Evolutionary conservation across 441 rosid species (phyloP).

Genomic region (Lepidium campestre): DNA sequence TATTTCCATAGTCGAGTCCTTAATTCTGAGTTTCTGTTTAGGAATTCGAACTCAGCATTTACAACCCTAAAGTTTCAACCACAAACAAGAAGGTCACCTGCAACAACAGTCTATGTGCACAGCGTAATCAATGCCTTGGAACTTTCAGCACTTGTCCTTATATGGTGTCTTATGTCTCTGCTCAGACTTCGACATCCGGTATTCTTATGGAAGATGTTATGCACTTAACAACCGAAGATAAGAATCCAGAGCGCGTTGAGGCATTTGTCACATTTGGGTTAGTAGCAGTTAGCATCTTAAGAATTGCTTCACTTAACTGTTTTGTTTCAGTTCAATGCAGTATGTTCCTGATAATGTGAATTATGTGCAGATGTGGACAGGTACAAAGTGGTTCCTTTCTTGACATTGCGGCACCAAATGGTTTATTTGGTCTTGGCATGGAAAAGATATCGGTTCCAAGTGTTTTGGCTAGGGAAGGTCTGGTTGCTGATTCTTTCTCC

Average conservation of each 20-base stretch:
- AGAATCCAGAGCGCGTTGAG: conserved; percentile 41
- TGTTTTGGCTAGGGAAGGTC: conserved; percentile 50
- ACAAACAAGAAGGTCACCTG: conserved; percentile 78
- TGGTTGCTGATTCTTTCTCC: conserved; percentile 58
- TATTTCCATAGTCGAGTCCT: neutral
- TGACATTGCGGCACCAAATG: conserved; percentile 71
- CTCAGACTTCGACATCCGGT: conserved; percentile 83
- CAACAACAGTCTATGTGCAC: conserved; percentile 57
- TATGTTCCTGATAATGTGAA: conserved; percentile 27
- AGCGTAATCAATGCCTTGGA: conserved; percentile 54
- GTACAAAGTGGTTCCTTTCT: conserved; percentile 69
- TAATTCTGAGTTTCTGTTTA: conserved; percentile 19
- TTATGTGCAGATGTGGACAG: conserved; percentile 67
- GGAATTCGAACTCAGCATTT: conserved; percentile 74
- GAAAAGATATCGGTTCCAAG: conserved; percentile 69
- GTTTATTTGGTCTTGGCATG: conserved; percentile 64
- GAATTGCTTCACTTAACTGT: neutral
- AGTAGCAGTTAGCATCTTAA: conserved; percentile 22
- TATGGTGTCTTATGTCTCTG: conserved; percentile 72
- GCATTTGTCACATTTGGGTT: conserved; percentile 77
- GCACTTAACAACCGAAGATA: conserved; percentile 56
- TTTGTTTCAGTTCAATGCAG: conserved; percentile 4
- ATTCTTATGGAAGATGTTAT: conserved; percentile 76
- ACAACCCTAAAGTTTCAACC: conserved; percentile 56
- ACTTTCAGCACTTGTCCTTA: conserved; percentile 81